These are phyloP conservation scores for Pseudozyma hubeiensis DNA, from an alignment of 1,284 basidiomycete genomes.

Conservation along the genomic window DNA sequence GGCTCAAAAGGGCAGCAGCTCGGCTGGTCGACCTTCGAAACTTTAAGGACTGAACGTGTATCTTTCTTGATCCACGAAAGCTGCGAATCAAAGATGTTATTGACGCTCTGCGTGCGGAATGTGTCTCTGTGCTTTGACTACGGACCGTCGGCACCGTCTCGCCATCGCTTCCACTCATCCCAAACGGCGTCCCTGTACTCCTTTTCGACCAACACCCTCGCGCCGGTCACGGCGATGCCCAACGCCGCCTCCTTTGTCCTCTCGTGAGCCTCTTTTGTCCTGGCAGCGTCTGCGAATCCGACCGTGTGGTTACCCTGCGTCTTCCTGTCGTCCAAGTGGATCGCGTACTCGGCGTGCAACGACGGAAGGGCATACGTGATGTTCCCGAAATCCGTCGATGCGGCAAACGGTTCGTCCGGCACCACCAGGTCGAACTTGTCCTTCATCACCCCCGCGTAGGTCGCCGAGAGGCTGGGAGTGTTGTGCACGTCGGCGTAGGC, in stretches of 20 bases:
- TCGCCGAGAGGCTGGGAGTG: constrained; percentile 32
- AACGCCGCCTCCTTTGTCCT: constrained; percentile 67
- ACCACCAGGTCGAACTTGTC: constrained; percentile 49
- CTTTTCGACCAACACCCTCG: constrained; percentile 66
- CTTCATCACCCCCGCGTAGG: constrained; percentile 67
- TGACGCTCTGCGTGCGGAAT: too few relatives aligned
- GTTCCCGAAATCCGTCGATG: constrained; percentile 68
- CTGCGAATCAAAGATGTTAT: too few relatives aligned
- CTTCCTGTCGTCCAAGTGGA: constrained; percentile 58
- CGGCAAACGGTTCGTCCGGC: constrained; percentile 33
- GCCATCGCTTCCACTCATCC: constrained; percentile 49
- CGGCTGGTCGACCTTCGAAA: constrained; percentile 31
- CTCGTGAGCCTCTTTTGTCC: constrained; percentile 58
- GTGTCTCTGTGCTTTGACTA: neutral
- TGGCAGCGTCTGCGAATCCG: constrained; percentile 57
- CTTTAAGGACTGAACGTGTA: constrained; percentile 12
- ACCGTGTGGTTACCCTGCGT: constrained; percentile 68
- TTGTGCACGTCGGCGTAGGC: constrained; percentile 68
- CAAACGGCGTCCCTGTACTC: constrained; percentile 61
- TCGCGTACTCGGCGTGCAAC: constrained; percentile 67
- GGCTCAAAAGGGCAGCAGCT: constrained; percentile 36
- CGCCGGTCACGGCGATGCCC: constrained; percentile 67
- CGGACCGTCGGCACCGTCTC: constrained; percentile 39
- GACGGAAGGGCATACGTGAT: constrained; percentile 68
- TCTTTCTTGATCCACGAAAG: too few relatives aligned